Evolutionary conservation across 73 alveolate species (phyloP).

Genomic region (Paramecium pentaurelia): DNA sequence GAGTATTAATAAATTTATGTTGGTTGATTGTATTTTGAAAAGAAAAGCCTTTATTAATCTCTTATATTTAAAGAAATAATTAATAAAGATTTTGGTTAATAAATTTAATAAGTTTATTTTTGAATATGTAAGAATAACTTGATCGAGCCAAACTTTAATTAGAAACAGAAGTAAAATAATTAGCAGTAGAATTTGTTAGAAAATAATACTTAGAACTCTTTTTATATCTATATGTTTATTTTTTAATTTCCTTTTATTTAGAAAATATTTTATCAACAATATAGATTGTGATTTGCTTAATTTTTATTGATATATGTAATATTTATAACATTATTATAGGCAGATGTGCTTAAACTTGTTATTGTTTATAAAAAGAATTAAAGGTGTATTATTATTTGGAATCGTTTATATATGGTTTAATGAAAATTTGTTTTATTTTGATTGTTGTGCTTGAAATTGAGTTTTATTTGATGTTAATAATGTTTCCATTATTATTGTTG

Average conservation of each 20-base stretch:
- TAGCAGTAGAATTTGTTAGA: background rate
- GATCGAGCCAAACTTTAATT: background rate
- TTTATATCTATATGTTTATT: background rate
- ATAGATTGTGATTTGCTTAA: background rate
- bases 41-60: background rate
- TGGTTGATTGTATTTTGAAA: background rate
- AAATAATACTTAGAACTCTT: background rate
- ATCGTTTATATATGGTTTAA: background rate
- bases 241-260: background rate
- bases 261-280: background rate
- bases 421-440: background rate
- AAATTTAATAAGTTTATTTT: background rate
- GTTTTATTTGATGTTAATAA: background rate
- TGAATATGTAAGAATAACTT: background rate
- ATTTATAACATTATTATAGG: background rate
- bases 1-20: background rate
- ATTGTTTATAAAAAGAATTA: background rate
- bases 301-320: background rate
- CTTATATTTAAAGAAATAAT: background rate
- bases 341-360: background rate
- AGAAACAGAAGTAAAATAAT: background rate
- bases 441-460: background rate
- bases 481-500: background rate
- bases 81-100: background rate
- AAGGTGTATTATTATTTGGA: constrained; percentile 1